A percentile compares a stretch with the other conserved stretches of the same genome.
phyloP scores from a whole-genome alignment of 495 filamentous ascomycete genomes.

The Daldinia decipiens region DNA sequence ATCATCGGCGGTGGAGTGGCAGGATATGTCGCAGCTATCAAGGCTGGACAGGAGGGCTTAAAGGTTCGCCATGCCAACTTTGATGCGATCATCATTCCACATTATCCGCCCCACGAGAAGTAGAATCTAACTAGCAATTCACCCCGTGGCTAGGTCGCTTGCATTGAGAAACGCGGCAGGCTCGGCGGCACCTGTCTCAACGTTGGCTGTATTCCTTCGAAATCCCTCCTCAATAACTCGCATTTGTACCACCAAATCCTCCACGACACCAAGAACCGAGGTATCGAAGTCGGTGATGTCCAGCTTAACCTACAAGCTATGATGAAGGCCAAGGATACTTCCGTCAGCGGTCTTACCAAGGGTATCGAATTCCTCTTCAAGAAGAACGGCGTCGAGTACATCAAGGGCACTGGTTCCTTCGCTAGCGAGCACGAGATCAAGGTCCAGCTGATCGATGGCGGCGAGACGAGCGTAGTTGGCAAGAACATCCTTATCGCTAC shows the following conservation, averaged over 20 bases:
- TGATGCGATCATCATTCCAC: conserved; percentile 7
- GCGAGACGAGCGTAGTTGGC: conserved; percentile 80
- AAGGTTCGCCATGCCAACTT: conserved; percentile 71
- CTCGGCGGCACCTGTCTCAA: conserved; percentile 98
- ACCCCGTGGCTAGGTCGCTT: conserved; percentile 74
- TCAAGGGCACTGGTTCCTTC: conserved; percentile 91
- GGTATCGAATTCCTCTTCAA: conserved; percentile 97
- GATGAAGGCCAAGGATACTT: conserved; percentile 97
- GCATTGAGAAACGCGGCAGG: conserved; percentile 96
- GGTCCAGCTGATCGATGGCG: conserved; percentile 88
- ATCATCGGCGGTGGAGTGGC: conserved; percentile 98
- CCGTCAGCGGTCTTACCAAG: conserved; percentile 90
- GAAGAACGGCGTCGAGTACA: conserved; percentile 97
- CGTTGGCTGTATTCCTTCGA: conserved; percentile 98
- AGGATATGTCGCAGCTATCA: conserved; percentile 99
- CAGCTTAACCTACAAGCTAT: conserved; percentile 93
- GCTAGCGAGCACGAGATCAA: conserved; percentile 90
- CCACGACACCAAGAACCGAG: conserved; percentile 96
- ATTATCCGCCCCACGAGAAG: conserved; percentile 1
- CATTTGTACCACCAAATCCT: conserved; percentile 97
- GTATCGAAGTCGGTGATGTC: conserved; percentile 92
- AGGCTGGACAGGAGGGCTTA: conserved; percentile 95
- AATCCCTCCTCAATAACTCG: conserved; percentile 99
- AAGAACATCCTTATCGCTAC: conserved; percentile 99
- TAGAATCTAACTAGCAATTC: conserved; percentile 32